Base-by-base conservation (phyloP, 257 asterid genomes). In the Galeopsis tetrahit region DNA sequence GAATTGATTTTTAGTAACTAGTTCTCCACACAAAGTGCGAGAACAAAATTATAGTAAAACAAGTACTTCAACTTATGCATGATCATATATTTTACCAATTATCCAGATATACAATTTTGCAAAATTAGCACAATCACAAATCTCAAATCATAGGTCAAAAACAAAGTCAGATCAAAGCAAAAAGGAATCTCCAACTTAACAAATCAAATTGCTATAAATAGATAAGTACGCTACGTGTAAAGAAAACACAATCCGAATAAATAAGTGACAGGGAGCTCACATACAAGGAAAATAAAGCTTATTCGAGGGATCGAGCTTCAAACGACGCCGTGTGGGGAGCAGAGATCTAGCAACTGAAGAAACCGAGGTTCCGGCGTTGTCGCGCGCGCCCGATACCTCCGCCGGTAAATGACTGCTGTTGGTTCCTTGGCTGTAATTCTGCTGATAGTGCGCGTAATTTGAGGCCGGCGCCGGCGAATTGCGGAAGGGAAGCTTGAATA, bases 281-380 rank as follows among this genome's bases (percentile, higher is more conserved):
- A 53, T 82, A 94, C 98, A 85, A 40, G 97, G 97, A 71, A 94
- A 94, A 72, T 84, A 91, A 57, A 94, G 96, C 87, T 88, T 89
- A 69, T 78, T 83, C 2, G 98, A 80, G 32, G 97, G 98, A 85
- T 94, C 97, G 59, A 93, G 98, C 81, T 91, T 93, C 93, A 94
- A 75, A 75, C 96, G 98, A 44, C 95, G 97, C 21, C 96, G 91
- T 56, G 86, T 74, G 59, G 90, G 97, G 63, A 94, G 89, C 64
- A 94, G 63, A 85, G 97, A 94, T 88, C 97, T 88, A 65, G 96
- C 96, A 7, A 91, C 93, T 4, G 89, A 86, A 55, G 99, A 88
- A 63, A 91, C 96, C 2, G 98, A 90, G 82, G 77, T 81, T 4
- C 87, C 85, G 62, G 77, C 38, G 69, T n/a, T 74, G 14, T 66